Evolutionary conservation across 75 land plant species (phyloP), one percentile per base, ranked within the genome.

Genomic region (Picea sitchensis): DNA sequence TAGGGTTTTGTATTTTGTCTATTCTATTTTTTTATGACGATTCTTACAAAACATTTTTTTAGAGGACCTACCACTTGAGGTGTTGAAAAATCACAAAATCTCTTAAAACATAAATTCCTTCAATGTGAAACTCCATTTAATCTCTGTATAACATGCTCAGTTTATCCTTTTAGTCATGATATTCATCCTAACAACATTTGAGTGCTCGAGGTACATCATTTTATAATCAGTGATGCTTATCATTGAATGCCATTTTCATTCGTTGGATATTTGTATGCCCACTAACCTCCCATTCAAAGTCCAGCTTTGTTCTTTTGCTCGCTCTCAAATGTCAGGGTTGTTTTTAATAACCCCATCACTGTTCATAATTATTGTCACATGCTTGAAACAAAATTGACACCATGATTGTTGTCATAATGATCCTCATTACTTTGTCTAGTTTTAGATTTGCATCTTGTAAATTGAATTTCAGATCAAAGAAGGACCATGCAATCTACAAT

Each of bases 371-470:
- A 67, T 31, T 67, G 38, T 34, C 18, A 32, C 11, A 32, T 67
- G 71, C 20, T 67, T 34, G 36, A 67, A 67, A 15, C 71, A 32
- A 34, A 67, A 32, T 67, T 67, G 71, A 67, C 41, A 67, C 71
- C 30, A 32, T 34, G 20, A 67, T 67, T 32, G 4, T 67, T 15
- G 15, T 67, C 6, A 34, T 3, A 67, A 38, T 65, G 38, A 67
- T 67, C 41, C 41, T 34, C 8, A 67, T 73, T 36, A 15, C 15
- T 57, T 36, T 12, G 14, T 44, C n/a, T 36, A 60, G 73, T 65
- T 14, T 26, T 44, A 47, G 26, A 51, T 9, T 51, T 51, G n/a
- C 59, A 44, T 9, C 18, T 47, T 36, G 60, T 75, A 13, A 34
- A 41, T n/a, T 47, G 51, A 34, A 34, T 12, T 47, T 44, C 41